Percentiles rank a stretch among this genome's conserved stretches.
Evolutionary conservation across 257 asterid species (phyloP).

Genomic region (Eustoma russellianum): DNA sequence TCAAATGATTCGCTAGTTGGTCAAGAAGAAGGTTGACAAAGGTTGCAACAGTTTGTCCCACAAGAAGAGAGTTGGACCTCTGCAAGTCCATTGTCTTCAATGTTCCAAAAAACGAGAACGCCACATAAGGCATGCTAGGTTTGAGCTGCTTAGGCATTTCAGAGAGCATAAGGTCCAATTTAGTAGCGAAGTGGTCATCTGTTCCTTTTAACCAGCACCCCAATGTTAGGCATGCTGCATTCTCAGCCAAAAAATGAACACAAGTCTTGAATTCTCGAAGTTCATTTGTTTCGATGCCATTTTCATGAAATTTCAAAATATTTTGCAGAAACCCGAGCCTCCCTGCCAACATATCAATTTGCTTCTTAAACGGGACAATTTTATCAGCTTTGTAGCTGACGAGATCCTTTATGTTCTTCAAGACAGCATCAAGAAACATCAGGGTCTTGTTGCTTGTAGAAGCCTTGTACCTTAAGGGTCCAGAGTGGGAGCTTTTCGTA

Average conservation of each 20-base stretch:
- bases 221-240: background rate
- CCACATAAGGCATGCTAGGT: background rate
- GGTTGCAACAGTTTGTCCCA: background rate
- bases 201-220: background rate
- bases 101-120: background rate
- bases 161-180: background rate
- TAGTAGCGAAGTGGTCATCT: background rate
- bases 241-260: background rate
- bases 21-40: conserved; percentile 3
- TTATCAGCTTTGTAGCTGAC: background rate
- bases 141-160: background rate
- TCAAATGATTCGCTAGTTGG: background rate
- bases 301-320: background rate
- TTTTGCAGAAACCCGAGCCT: background rate
- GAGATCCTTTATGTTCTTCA: conserved; percentile 1
- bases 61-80: background rate
- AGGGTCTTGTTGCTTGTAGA: background rate
- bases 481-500: no score
- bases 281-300: background rate
- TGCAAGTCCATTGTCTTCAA: background rate
- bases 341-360: background rate
- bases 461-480: background rate
- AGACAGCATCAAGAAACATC: background rate
- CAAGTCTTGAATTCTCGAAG: background rate
- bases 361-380: background rate